Conservation (phyloP, 2,329 filamentous ascomycete species). For the Conoideocrella luteorostrata region DNA sequence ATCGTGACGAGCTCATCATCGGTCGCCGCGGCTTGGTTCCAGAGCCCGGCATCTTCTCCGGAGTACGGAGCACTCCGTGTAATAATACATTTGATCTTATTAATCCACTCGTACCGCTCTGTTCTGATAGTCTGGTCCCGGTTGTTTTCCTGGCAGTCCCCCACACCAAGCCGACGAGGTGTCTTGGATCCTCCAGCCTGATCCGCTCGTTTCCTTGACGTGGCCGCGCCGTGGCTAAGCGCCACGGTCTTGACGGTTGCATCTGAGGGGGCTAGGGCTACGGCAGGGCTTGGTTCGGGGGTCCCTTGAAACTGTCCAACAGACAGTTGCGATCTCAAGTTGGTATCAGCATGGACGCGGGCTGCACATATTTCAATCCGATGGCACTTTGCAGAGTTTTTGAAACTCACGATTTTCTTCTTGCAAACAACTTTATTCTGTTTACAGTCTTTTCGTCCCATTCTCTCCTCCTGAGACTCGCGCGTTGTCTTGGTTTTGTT, state of each 20-base stretch:
- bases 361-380: slow-evolving; percentile 5
- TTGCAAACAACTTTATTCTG: slow-evolving; percentile 13
- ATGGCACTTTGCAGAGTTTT: neutral
- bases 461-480: neutral
- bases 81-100: neutral
- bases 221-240: slow-evolving; percentile 4
- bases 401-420: slow-evolving; percentile 9
- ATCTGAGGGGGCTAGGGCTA: neutral
- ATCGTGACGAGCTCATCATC: no score
- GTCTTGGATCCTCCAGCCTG: no score
- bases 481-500: neutral
- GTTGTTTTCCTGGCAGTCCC: no score
- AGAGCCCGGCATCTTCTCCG: no score
- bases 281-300: slow-evolving; percentile 16
- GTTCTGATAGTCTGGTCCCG: no score
- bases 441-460: slow-evolving; percentile 8
- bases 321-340: slow-evolving; percentile 41
- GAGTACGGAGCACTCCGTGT: no score
- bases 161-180: no score
- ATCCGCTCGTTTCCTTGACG: no score
- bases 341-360: slow-evolving; percentile 35
- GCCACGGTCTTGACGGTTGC: neutral
- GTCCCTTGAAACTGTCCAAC: slow-evolving; percentile 49
- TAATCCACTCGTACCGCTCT: no score
- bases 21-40: no score